phyloP scores from a whole-genome alignment of 345 rosid species.

The Angophora floribunda region DNA sequence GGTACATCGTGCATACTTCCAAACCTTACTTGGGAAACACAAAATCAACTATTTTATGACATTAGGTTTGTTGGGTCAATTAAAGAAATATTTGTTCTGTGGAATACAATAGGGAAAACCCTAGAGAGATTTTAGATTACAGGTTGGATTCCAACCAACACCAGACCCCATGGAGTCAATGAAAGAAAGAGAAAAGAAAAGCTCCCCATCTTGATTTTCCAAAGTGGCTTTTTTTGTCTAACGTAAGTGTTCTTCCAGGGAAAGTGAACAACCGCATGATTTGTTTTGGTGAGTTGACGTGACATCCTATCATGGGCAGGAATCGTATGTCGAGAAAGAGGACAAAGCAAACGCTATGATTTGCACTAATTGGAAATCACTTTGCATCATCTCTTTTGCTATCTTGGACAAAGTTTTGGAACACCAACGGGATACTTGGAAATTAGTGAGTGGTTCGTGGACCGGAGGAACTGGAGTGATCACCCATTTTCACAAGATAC shows the following conservation, averaged over 20 bases:
- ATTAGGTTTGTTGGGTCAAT: not conserved
- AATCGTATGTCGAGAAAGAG: not conserved
- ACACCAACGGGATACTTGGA: not conserved
- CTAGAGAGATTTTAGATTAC: not conserved
- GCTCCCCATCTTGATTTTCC: not conserved
- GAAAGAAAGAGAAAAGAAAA: not conserved
- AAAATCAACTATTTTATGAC: not conserved
- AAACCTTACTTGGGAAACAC: not conserved
- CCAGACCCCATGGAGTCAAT: not conserved
- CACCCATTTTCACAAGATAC: not conserved
- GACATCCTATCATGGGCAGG: not conserved
- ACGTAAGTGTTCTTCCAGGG: not conserved
- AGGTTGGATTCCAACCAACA: not conserved
- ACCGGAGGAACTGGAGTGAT: not conserved
- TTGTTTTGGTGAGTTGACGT: not conserved
- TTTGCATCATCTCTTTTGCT: not conserved
- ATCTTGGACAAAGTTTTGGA: not conserved
- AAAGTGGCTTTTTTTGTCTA: not conserved
- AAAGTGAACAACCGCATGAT: not conserved
- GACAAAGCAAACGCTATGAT: not conserved
- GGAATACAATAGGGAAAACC: not conserved
- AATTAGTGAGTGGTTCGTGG: not conserved
- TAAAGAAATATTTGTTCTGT: not conserved
- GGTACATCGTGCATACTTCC: not conserved
- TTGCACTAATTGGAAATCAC: not conserved